Conservation (phyloP, 306 rosid species). For the Parietaria judaica region DNA sequence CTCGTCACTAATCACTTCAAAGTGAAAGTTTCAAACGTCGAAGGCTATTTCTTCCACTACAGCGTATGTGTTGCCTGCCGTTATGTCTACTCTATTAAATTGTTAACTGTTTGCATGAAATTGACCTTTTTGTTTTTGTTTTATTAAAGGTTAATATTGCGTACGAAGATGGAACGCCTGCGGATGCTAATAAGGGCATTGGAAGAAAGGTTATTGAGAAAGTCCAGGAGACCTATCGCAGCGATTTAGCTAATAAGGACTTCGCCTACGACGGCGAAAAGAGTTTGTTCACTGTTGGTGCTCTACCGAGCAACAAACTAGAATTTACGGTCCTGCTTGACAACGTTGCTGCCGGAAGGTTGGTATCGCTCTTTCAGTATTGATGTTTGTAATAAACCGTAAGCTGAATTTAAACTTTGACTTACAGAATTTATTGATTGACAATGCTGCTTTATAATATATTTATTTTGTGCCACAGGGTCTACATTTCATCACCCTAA, state of each 20-base stretch:
- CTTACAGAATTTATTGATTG: too few species aligned
- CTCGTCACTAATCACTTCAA: slow-evolving; percentile 72
- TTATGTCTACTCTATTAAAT: neutral
- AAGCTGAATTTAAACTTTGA: too few species aligned
- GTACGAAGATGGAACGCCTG: slow-evolving; percentile 89
- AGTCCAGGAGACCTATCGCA: slow-evolving; percentile 67
- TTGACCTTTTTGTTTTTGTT: neutral
- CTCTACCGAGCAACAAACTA: slow-evolving; percentile 73
- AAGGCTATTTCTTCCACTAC: slow-evolving; percentile 69
- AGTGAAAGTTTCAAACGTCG: slow-evolving; percentile 45
- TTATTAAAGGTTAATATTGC: slow-evolving; percentile 49
- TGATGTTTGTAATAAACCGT: too few species aligned
- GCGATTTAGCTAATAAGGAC: slow-evolving; percentile 63
- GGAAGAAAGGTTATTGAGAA: slow-evolving; percentile 70
- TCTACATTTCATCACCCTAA: too few species aligned
- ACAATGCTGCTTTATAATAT: too few species aligned
- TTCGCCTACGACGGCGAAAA: slow-evolving; percentile 94
- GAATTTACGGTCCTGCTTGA: slow-evolving; percentile 80
- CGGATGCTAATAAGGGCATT: slow-evolving; percentile 60
- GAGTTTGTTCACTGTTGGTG: slow-evolving; percentile 75
- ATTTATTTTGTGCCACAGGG: too few species aligned
- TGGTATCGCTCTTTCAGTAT: neutral
- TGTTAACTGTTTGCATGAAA: neutral
- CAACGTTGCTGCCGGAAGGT: slow-evolving; percentile 59
- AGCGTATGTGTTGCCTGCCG: slow-evolving; percentile 43